Percentiles rank a stretch among this genome's conserved stretches.
phyloP scores from a whole-genome alignment of 768 basidiomycete genomes.

The Galerina sulciceps region DNA sequence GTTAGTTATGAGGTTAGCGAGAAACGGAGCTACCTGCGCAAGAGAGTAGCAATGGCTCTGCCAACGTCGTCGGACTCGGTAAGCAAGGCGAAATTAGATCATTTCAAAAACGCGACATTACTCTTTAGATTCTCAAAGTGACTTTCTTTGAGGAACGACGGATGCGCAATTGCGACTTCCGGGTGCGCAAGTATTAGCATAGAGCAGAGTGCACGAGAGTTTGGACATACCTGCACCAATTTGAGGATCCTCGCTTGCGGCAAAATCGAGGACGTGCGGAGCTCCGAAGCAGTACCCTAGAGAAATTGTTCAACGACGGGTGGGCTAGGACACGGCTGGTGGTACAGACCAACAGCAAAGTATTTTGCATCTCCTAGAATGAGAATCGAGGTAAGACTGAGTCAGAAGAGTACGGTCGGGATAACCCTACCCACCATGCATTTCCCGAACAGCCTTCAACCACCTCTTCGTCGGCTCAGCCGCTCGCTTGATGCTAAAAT shows the following conservation, averaged over 20 bases:
- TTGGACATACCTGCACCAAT: constrained; percentile 47
- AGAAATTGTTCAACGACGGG: background rate
- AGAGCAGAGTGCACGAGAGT: no score
- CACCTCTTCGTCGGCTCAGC: constrained; percentile 48
- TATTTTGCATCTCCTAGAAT: constrained; percentile 38
- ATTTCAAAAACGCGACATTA: constrained; percentile 26
- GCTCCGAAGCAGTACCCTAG: constrained; percentile 67
- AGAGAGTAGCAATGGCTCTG: constrained; percentile 58
- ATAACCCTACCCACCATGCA: constrained; percentile 45
- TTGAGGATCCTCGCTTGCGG: constrained; percentile 39
- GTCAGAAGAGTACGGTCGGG: background rate
- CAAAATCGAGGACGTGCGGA: constrained; percentile 51
- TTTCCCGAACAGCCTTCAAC: constrained; percentile 52
- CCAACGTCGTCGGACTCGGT: background rate
- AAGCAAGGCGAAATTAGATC: background rate
- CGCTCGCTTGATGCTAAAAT: constrained; percentile 37
- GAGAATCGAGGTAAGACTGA: background rate
- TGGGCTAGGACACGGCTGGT: background rate
- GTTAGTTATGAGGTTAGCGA: background rate
- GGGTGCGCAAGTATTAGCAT: background rate
- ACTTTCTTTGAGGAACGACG: constrained; percentile 49
- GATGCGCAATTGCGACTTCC: constrained; percentile 61
- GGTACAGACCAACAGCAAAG: constrained; percentile 46
- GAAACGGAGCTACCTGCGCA: constrained; percentile 63
- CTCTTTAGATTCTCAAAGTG: constrained; percentile 53